phyloP scores from a whole-genome alignment of 1,284 basidiomycete genomes.

The Thelephora terrestris region DNA sequence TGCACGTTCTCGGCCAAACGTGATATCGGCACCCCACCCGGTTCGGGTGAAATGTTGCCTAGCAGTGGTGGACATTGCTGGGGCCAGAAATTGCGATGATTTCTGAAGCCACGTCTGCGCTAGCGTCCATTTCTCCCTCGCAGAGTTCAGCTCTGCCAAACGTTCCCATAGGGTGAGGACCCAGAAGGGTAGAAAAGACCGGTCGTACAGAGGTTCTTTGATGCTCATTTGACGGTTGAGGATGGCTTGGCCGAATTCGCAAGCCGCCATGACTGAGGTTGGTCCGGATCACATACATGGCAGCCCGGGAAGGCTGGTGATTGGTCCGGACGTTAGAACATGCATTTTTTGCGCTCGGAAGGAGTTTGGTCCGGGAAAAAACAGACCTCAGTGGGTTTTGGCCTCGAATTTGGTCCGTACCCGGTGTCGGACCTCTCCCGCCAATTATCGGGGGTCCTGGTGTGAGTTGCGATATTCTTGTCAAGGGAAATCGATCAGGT shows the following conservation, averaged over 20 bases:
- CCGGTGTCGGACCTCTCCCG: background rate
- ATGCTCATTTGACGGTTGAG: background rate
- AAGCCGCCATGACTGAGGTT: background rate
- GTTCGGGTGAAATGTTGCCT: background rate
- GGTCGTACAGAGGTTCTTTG: background rate
- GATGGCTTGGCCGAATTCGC: background rate
- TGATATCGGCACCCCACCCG: background rate
- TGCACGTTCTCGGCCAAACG: background rate
- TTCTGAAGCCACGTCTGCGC: background rate
- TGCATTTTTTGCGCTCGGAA: background rate
- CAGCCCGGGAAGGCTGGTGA: background rate
- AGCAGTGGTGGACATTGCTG: no score
- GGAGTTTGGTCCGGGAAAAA: background rate
- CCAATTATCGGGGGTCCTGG: background rate
- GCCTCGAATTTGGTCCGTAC: background rate
- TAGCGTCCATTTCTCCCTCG: background rate
- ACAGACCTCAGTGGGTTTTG: background rate
- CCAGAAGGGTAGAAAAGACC: background rate
- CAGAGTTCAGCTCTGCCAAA: background rate
- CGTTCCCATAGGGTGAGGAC: background rate
- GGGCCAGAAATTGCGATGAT: no score
- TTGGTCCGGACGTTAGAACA: background rate
- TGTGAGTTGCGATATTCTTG: no score
- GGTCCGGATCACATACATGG: background rate
- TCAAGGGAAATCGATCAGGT: no score